Percentiles rank a stretch among this genome's conserved stretches.
phyloP scores from a whole-genome alignment of 2,329 filamentous ascomycete species.

The Lecanicillium sp. region DNA sequence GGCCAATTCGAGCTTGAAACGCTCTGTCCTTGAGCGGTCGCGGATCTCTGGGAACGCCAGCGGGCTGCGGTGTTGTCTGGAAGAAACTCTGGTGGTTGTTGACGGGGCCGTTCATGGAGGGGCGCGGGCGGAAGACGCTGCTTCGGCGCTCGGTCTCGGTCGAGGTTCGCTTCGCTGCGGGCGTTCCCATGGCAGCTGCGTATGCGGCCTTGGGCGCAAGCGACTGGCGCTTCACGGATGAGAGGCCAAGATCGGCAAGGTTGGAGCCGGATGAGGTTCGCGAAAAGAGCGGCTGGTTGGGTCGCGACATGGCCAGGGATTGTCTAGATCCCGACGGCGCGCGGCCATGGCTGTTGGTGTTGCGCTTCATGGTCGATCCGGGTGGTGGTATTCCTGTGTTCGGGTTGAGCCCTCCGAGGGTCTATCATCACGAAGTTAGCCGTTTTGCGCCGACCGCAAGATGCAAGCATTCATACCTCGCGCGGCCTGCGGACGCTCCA shows the following conservation, averaged over 20 bases:
- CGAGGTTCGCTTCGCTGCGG: conserved; percentile 45
- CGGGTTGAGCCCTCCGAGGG: conserved; percentile 75
- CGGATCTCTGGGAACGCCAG: conserved; percentile 79
- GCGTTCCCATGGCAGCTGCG: conserved; percentile 36
- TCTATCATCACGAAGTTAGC: conserved; percentile 45
- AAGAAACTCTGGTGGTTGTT: conserved; percentile 88
- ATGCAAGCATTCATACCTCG: conserved; percentile 54
- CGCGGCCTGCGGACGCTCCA: conserved; percentile 89
- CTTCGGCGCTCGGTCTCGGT: conserved; percentile 61
- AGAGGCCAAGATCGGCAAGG: conserved; percentile 70
- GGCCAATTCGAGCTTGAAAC: conserved; percentile 76
- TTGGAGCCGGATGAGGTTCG: conserved; percentile 79
- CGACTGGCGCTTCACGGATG: conserved; percentile 79
- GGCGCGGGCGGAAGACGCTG: conserved; percentile 71
- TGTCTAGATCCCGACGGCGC: conserved; percentile 78
- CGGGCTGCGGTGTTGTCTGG: conserved; percentile 73
- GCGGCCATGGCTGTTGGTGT: conserved; percentile 65
- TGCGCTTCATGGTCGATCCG: conserved; percentile 87
- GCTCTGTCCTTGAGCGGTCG: conserved; percentile 75
- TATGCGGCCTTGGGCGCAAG: conserved; percentile 64
- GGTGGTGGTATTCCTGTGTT: conserved; percentile 87
- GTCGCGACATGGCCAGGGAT: conserved; percentile 76
- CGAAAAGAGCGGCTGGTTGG: conserved; percentile 81
- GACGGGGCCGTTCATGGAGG: conserved; percentile 60
- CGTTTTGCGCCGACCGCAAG: conserved; percentile 1